phyloP scores from a whole-genome alignment of 441 rosid genomes.

The Croton laevigatus region DNA sequence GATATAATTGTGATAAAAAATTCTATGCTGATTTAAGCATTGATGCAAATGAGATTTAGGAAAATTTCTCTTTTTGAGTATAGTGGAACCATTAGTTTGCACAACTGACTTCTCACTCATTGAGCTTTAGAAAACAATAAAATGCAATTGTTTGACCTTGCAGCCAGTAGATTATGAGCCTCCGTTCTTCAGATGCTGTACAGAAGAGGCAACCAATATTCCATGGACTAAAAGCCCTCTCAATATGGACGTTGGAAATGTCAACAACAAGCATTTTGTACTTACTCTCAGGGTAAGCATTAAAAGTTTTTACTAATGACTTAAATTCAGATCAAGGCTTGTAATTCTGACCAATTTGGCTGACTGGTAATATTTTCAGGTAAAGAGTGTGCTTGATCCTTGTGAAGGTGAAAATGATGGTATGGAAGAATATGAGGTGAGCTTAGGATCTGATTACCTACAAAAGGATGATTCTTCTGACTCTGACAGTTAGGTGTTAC shows the following conservation, averaged over 20 bases:
- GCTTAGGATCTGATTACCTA: conserved; percentile 58
- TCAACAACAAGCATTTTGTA: conserved; percentile 92
- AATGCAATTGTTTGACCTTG: conserved; percentile 16
- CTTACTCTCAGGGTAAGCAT: conserved; percentile 69
- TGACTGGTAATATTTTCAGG: conserved; percentile 42
- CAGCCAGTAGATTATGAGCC: conserved; percentile 97
- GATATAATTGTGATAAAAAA: not conserved
- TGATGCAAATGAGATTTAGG: conserved; percentile 5
- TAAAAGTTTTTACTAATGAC: conserved; percentile 4
- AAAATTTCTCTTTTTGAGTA: conserved; percentile 7
- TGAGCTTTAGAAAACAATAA: not conserved
- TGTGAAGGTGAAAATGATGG: conserved; percentile 86
- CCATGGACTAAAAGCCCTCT: conserved; percentile 88
- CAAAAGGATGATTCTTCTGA: conserved; percentile 58
- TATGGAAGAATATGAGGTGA: conserved; percentile 63
- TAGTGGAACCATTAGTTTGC: not conserved
- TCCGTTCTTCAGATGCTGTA: conserved; percentile 87
- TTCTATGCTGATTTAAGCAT: not conserved
- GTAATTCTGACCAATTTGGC: conserved; percentile 4
- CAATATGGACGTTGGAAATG: conserved; percentile 94
- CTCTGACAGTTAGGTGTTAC: conserved; percentile 67
- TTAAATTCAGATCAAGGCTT: not conserved
- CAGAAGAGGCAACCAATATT: conserved; percentile 77
- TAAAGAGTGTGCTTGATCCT: conserved; percentile 97
- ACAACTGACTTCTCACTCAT: conserved; percentile 4